Percentiles rank a stretch among this genome's conserved stretches.
Conservation (phyloP, 2,329 filamentous ascomycete genomes). For the Aspergillus sp. region DNA sequence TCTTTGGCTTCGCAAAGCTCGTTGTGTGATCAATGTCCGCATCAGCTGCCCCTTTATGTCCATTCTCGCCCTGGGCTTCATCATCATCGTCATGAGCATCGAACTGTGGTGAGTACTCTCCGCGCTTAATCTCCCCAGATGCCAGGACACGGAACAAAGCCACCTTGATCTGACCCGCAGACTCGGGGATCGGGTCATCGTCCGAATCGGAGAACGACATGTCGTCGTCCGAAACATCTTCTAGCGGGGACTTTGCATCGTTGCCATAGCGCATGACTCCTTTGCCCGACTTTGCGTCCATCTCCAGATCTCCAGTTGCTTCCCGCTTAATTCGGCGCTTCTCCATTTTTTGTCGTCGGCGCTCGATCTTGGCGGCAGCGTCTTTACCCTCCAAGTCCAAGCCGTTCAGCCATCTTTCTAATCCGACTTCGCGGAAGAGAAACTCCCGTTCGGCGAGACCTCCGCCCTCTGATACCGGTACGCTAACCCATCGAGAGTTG, state of each 20-base stretch:
- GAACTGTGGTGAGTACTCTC: slow-evolving; percentile 97
- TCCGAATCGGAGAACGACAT: slow-evolving; percentile 70
- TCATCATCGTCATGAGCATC: slow-evolving; percentile 96
- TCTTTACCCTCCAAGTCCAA: slow-evolving; percentile 93
- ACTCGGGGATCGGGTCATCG: slow-evolving; percentile 84
- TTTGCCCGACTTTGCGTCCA: slow-evolving; percentile 37
- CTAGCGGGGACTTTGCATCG: slow-evolving; percentile 72
- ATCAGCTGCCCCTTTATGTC: slow-evolving; percentile 64
- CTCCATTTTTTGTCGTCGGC: slow-evolving; percentile 69
- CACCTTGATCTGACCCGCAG: slow-evolving; percentile 96
- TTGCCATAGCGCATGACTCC: slow-evolving; percentile 77
- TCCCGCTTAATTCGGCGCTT: slow-evolving; percentile 80
- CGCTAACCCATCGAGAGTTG: slow-evolving; percentile 95
- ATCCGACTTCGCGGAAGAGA: slow-evolving; percentile 90
- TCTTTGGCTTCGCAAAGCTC: slow-evolving; percentile 95
- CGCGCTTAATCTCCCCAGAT: slow-evolving; percentile 95
- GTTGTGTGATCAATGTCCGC: slow-evolving; percentile 94
- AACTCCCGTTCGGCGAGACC: slow-evolving; percentile 96
- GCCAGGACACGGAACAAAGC: slow-evolving; percentile 93
- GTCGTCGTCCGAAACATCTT: slow-evolving; percentile 71
- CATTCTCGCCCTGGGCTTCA: slow-evolving; percentile 56
- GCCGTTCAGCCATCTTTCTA: slow-evolving; percentile 95
- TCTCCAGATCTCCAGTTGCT: slow-evolving; percentile 53
- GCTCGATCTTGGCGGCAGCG: slow-evolving; percentile 75
- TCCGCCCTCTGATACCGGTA: slow-evolving; percentile 86